Conservation (phyloP, 1,284 basidiomycete genomes). For the Retiboletus flavoniger region DNA sequence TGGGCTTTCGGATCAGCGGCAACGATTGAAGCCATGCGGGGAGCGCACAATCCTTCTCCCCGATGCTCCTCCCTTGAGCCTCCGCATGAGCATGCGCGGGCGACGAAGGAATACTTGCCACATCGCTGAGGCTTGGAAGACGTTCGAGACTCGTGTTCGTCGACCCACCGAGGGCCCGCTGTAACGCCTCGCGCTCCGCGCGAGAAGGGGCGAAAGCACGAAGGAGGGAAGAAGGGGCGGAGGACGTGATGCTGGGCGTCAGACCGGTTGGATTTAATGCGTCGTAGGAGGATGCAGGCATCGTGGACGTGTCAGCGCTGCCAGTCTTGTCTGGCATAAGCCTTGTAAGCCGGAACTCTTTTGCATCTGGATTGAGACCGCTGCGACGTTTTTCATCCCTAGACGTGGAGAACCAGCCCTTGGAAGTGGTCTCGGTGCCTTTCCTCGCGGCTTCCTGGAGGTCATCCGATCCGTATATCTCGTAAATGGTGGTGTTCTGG, state of each 20-base stretch:
- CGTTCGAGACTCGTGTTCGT: slow-evolving; percentile 71
- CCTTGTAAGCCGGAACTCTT: slow-evolving; percentile 66
- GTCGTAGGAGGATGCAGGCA: slow-evolving; percentile 39
- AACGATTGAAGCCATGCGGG: slow-evolving; percentile 58
- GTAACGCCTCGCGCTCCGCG: slow-evolving; percentile 75
- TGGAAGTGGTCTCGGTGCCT: slow-evolving; percentile 26
- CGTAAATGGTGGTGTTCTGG: slow-evolving; percentile 41
- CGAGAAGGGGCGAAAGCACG: slow-evolving; percentile 81
- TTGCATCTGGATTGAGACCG: slow-evolving; percentile 81
- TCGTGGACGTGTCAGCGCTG: slow-evolving; percentile 15
- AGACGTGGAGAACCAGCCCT: slow-evolving; percentile 52
- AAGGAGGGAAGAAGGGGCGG: slow-evolving; percentile 52
- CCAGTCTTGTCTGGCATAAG: slow-evolving; percentile 26
- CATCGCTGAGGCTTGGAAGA: slow-evolving; percentile 68
- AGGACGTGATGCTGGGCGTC: slow-evolving; percentile 38
- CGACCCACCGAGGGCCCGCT: slow-evolving; percentile 65
- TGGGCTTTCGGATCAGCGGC: slow-evolving; percentile 53
- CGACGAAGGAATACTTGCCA: slow-evolving; percentile 63
- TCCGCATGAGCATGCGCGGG: slow-evolving; percentile 48
- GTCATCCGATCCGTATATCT: slow-evolving; percentile 24
- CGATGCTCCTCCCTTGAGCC: slow-evolving; percentile 27
- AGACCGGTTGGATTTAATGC: slow-evolving; percentile 58
- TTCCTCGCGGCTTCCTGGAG: slow-evolving; percentile 12
- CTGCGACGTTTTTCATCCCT: slow-evolving; percentile 50
- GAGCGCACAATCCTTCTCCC: slow-evolving; percentile 34